Conservation (phyloP, 1,284 basidiomycete genomes). For the Stygiomarasmius scandens region DNA sequence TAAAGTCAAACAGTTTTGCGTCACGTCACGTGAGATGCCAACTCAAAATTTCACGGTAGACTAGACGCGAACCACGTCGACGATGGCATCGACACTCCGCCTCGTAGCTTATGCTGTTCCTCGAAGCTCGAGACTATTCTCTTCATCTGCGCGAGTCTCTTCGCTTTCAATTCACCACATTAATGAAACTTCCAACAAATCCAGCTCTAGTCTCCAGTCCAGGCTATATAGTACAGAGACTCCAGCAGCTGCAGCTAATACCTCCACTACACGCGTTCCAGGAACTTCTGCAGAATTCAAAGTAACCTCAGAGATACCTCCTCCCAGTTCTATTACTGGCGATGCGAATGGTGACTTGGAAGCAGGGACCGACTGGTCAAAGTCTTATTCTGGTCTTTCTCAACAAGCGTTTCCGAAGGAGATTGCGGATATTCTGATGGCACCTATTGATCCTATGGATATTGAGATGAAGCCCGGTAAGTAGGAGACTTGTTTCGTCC, state of each 20-base stretch:
- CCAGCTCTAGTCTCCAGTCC: background rate
- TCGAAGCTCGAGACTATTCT: too few relatives aligned
- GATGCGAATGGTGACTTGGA: background rate
- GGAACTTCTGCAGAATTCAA: constrained; percentile 1
- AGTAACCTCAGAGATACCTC: constrained; percentile 10
- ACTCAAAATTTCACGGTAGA: too few relatives aligned
- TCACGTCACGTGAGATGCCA: too few relatives aligned
- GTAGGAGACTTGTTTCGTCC: constrained; percentile 22
- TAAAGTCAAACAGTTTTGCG: too few relatives aligned
- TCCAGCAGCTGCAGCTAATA: background rate
- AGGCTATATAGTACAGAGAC: background rate
- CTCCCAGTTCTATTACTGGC: constrained; percentile 1
- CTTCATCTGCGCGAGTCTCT: too few relatives aligned
- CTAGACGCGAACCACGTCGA: too few relatives aligned
- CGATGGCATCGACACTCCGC: too few relatives aligned
- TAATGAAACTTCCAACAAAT: background rate
- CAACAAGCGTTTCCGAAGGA: constrained; percentile 80
- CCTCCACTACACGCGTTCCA: background rate
- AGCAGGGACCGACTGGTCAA: constrained; percentile 80
- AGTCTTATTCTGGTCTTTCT: constrained; percentile 84
- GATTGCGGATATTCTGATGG: constrained; percentile 71
- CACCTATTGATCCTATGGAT: constrained; percentile 77
- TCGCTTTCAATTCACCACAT: too few relatives aligned
- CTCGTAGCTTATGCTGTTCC: too few relatives aligned
- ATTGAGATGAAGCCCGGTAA: constrained; percentile 93